Conservation (phyloP, 2,329 filamentous ascomycete species). For the Fusarium euwallaceae region DNA sequence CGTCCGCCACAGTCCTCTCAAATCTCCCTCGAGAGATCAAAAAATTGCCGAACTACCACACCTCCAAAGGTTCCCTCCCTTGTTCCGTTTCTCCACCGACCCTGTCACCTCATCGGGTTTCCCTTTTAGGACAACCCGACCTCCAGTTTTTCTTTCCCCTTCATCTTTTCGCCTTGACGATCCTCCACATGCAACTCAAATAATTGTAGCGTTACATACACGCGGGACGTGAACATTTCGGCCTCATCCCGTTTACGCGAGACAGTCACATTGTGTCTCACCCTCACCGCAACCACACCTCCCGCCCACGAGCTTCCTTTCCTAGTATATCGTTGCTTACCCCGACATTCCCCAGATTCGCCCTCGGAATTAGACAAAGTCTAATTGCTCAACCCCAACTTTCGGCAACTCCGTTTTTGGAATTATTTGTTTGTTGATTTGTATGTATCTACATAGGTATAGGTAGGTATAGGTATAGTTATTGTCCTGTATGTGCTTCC, state of each 20-base stretch:
- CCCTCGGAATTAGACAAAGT: slow-evolving; percentile 1
- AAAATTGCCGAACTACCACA: slow-evolving; percentile 13
- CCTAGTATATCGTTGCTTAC: slow-evolving; percentile 3
- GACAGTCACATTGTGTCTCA: slow-evolving; percentile 1
- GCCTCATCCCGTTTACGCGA: background rate
- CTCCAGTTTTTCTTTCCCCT: background rate
- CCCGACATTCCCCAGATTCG: slow-evolving; percentile 22
- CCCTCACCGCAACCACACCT: slow-evolving; percentile 3
- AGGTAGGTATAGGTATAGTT: slow-evolving; percentile 20
- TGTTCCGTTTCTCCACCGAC: background rate
- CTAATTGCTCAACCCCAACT: slow-evolving; percentile 3
- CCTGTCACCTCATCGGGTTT: slow-evolving; percentile 24
- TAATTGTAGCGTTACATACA: background rate
- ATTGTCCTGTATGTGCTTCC: slow-evolving; percentile 18
- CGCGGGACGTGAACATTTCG: background rate
- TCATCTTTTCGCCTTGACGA: slow-evolving; percentile 9
- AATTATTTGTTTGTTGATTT: slow-evolving; percentile 26
- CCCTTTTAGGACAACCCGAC: slow-evolving; percentile 35
- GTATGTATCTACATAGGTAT: slow-evolving; percentile 34
- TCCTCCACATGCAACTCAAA: slow-evolving; percentile 26
- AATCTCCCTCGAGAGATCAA: background rate
- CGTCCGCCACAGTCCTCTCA: background rate
- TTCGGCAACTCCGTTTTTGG: slow-evolving; percentile 16
- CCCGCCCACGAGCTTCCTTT: background rate
- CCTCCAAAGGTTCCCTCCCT: slow-evolving; percentile 5